Conservation (phyloP, 306 rosid genomes). For the Boehmeria nivea region DNA sequence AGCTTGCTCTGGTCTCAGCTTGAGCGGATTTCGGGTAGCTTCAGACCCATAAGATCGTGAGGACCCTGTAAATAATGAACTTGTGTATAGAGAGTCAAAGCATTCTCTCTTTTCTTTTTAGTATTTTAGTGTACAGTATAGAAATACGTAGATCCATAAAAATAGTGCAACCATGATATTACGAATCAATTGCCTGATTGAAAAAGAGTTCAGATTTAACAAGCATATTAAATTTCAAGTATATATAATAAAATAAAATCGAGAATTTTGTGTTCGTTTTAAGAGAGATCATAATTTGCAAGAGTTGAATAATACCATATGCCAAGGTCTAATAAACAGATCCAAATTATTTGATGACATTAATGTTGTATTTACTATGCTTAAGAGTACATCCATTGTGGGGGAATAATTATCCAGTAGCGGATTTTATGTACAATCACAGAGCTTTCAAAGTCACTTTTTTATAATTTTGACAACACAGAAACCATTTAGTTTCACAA, state of each 20-base stretch:
- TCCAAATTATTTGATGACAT: no score
- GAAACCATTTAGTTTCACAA: slow-evolving; percentile 28
- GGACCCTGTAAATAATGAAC: slow-evolving; percentile 6
- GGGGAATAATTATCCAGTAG: slow-evolving; percentile 29
- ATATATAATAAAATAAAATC: no score
- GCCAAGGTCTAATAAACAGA: no score
- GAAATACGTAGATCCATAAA: not conserved
- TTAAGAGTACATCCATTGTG: no score
- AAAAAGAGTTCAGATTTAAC: no score
- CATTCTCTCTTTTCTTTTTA: not conserved
- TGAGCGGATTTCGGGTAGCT: slow-evolving; percentile 54
- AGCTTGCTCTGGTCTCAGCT: slow-evolving; percentile 69
- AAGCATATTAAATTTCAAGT: no score
- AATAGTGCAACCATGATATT: no score
- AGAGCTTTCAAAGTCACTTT: slow-evolving; percentile 32
- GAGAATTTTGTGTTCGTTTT: no score
- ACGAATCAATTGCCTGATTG: no score
- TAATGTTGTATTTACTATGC: no score
- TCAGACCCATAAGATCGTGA: slow-evolving; percentile 43
- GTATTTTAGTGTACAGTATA: not conserved
- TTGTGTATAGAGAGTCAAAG: not conserved
- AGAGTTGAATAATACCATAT: no score
- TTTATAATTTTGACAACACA: slow-evolving; percentile 31
- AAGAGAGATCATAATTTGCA: no score
- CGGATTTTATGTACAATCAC: slow-evolving; percentile 49